Evolutionary conservation across 1,284 basidiomycete genomes (phyloP), one percentile per base, ranked within the genome.

Genomic region (Ceratobasidium sp.): DNA sequence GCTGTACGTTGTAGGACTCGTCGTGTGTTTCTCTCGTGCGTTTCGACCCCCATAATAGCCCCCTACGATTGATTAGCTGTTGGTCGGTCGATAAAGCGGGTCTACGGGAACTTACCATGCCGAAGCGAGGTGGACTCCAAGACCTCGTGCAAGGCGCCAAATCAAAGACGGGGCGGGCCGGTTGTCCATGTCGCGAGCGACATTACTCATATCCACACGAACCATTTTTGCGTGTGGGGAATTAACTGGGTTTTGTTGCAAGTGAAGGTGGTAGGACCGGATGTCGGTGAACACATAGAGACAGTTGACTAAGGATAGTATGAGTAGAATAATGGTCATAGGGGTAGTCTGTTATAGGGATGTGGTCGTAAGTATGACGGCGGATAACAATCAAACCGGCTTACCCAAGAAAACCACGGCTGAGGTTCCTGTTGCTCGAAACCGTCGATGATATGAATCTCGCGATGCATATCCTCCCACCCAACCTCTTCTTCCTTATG

Each of bases 351-450:
- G 3, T 88, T 48, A 85, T 12, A 79, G 77, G 34, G 23, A 28
- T 41, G 30, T 28, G 26, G 41, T 5, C 73, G 91, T 76, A 46
- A 92, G 81, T 26, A 90, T 72, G 58, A 86, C 77, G 1, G 87
- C 87, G 80, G 6, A 87, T 88, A 39, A 87, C 82, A 89, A 90
- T 91, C 92, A 65, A 32, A 53, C 57, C 26, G 21, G 80, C 48
- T 75, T 61, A 92, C 92, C 92, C 91, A 93, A 80, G 92, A 88
- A 74, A 92, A 89, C 91, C 91, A 92, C 5, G 87, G 82, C n/a
- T 83, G 81, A 30, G 84, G 84, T 76, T 86, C 84, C 58, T 71
- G 59, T 55, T 71, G 69, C 81, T 86, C 78, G 90, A 89, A 74
- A 83, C 84, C 74, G 89, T 43, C 32, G 52, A 71, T 60, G 16